Conservation (phyloP, 768 basidiomycete species). For the Panaeolus papilionaceus region DNA sequence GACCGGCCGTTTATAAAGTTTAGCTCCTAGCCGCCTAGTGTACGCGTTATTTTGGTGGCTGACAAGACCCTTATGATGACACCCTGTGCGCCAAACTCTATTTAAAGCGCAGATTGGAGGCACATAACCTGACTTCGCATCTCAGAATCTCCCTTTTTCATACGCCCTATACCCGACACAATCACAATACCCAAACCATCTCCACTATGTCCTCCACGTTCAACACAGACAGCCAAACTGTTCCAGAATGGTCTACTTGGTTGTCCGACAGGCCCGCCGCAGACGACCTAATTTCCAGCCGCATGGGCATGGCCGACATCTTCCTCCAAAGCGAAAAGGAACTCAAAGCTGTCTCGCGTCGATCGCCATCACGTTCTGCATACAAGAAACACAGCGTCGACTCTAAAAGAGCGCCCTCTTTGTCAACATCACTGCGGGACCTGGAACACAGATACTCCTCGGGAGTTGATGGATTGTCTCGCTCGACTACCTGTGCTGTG, state of each 20-base stretch:
- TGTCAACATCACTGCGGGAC: not conserved
- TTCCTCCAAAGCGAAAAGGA: not conserved
- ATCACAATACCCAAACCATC: not conserved
- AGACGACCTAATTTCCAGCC: not conserved
- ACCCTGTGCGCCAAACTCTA: not conserved
- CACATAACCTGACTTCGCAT: not conserved
- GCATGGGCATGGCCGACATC: not conserved
- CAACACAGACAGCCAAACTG: not conserved
- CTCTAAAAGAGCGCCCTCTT: not conserved
- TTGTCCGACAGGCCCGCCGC: not conserved
- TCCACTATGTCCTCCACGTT: not conserved
- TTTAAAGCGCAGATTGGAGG: not conserved
- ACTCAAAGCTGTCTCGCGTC: not conserved
- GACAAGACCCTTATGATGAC: not conserved
- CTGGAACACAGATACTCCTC: not conserved
- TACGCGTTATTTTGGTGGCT: not conserved
- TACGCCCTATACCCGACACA: not conserved
- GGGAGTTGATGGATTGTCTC: not conserved
- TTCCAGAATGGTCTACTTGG: not conserved
- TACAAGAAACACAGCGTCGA: not conserved
- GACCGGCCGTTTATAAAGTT: not conserved
- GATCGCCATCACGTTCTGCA: not conserved
- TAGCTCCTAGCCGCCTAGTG: not conserved
- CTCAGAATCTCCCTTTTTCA: not conserved
- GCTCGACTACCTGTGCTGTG: not conserved